Base-by-base conservation (phyloP, 2,329 filamentous ascomycete genomes). In the Claviceps quebecensis region DNA sequence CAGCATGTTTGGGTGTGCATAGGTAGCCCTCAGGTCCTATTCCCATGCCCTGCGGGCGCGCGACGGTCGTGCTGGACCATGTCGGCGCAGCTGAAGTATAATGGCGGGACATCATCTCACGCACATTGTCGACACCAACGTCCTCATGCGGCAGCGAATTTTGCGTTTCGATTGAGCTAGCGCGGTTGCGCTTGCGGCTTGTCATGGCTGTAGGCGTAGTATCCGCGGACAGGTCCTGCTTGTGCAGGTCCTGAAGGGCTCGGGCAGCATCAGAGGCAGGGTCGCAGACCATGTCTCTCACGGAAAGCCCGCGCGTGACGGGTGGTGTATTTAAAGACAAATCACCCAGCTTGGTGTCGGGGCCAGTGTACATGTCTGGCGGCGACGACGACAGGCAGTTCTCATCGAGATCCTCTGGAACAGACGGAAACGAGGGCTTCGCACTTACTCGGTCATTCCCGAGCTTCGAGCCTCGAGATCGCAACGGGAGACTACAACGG, bases 131-230 rank as follows among this genome's bases (percentile, higher is more conserved):
- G 29, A 34, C 29, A 11, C 9, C 29, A 11, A 86, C 82, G 53
- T 83, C 82, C 54, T 84, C 79, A 60, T 86, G 82, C 8, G 83
- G 69, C 8, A 83, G 69, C n/a, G 71, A 67, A 52, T 72, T 69
- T 53, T 85, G 81, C 51, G 77, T 71, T 53, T 85, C 81, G 51
- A 77, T 71, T 14, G 80, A 83, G 7, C 68, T 59, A 14, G 79
- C 73, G 48, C 81, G 72, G 59, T 75, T 77, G 57, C 83, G 76
- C 71, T 86, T 86, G 53, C 69, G 67, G 23, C 72, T 64, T 48
- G n/a, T 4, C 22, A 63, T 67, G 34, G 61, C 58, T n/a, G 58
- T 59, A 16, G 67, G 61, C 16, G 64, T 65, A 50, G 72, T 59
- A 56, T 69, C 62, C 22, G 61, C 59, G 36, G 64, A 67, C 51